phyloP scores from a whole-genome alignment of 306 rosid species.

The Cucurbita moschata region DNA sequence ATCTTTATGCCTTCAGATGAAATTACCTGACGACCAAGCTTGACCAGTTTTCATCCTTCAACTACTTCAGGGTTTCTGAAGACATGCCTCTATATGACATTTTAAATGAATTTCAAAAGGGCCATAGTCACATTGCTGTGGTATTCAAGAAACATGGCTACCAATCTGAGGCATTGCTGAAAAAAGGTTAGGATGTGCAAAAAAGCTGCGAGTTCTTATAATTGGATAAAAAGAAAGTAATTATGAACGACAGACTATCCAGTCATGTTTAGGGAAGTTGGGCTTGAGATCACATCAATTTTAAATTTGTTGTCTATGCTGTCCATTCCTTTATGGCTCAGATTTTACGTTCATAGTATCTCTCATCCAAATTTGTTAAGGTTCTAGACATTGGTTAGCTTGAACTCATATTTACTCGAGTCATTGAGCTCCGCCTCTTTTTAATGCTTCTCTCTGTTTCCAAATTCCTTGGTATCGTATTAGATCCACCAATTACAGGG shows the following conservation, averaged over 20 bases:
- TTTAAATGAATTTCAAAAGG: constrained; percentile 91
- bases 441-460: neutral
- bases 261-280: neutral
- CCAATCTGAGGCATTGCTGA: constrained; percentile 19
- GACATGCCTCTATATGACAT: constrained; percentile 93
- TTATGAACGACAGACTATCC: neutral
- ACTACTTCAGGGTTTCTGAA: constrained; percentile 66
- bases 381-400: neutral
- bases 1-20: neutral
- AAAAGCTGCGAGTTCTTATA: neutral
- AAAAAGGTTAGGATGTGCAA: constrained; percentile 31
- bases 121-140: constrained; percentile 98
- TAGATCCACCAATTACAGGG: neutral
- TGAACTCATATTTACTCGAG: neutral
- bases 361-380: neutral
- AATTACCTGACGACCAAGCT: constrained; percentile 1
- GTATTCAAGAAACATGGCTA: constrained; percentile 45
- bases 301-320: neutral
- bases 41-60: neutral
- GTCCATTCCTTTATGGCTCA: neutral
- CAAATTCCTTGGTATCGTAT: neutral
- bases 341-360: neutral
- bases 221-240: neutral
- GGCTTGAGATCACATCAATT: neutral
- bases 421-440: neutral